These are phyloP conservation scores for Rhodotorula taiwanensis DNA, from an alignment of 768 basidiomycete genomes.

Conservation along the genomic window DNA sequence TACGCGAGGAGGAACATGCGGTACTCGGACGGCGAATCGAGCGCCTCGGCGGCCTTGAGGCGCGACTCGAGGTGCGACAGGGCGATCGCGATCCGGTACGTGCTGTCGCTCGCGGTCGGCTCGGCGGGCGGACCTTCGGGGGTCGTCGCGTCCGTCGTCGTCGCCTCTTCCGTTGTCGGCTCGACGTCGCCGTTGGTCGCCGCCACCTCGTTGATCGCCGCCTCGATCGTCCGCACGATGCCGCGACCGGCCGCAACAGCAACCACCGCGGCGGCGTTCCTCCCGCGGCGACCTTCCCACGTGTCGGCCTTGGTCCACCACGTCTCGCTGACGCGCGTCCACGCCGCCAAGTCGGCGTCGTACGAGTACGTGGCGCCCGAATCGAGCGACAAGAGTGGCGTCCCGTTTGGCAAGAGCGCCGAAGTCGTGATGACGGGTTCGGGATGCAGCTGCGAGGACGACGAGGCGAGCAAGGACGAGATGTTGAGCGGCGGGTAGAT, in stretches of 20 bases:
- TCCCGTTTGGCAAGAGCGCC: slow-evolving; percentile 67
- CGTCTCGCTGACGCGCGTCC: slow-evolving; percentile 67
- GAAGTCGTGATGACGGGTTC: slow-evolving; percentile 55
- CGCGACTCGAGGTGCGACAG: slow-evolving; percentile 82
- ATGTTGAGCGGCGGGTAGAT: slow-evolving; percentile 64
- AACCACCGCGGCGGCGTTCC: slow-evolving; percentile 7
- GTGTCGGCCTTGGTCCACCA: slow-evolving; percentile 81
- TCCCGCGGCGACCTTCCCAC: slow-evolving; percentile 60
- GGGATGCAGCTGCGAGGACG: slow-evolving; percentile 47
- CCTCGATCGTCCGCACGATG: slow-evolving; percentile 36
- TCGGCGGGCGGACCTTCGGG: neutral
- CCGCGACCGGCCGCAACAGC: slow-evolving; percentile 17
- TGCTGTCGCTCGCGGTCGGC: slow-evolving; percentile 5
- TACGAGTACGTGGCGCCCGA: slow-evolving; percentile 74
- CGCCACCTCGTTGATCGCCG: slow-evolving; percentile 39
- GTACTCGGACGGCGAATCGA: slow-evolving; percentile 82
- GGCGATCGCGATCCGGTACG: slow-evolving; percentile 56
- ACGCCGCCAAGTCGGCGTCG: slow-evolving; percentile 59
- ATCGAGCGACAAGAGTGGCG: slow-evolving; percentile 67
- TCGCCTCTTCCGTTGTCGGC: slow-evolving; percentile 10
- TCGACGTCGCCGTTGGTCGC: neutral
- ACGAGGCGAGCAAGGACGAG: slow-evolving; percentile 54
- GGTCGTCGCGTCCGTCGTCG: slow-evolving; percentile 43
- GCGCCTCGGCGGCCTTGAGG: slow-evolving; percentile 61
- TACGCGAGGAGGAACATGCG: slow-evolving; percentile 67